Evolutionary conservation across 257 asterid genomes (phyloP), one percentile per base, ranked within the genome.

Genomic region (Leonotis leonurus): DNA sequence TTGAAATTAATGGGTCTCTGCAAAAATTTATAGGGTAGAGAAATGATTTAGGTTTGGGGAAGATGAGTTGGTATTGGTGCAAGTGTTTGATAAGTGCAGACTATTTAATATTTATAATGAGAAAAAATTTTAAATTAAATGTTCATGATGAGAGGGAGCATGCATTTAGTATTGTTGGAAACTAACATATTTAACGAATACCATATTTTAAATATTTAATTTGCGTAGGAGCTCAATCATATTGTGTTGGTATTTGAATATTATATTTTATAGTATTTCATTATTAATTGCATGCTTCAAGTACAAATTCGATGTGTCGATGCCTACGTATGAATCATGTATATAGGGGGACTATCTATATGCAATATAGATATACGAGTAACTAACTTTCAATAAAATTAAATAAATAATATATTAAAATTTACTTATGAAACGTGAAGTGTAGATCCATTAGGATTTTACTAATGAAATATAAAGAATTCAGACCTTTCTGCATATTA

Each of bases 71-170:
- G 68, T 44, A 49, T n/a, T 76, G 64, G 75, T 65, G 56, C n/a
- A n/a, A n/a, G n/a, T n/a, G n/a, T n/a, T 18, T 50, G 10, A 33
- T 51, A 40, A 16, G 3, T 18, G 54, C 29, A n/a, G 62, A 43
- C 44, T 5, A 18, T 17, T 9, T 1, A 70, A 26, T 65, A 67
- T 61, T 70, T 76, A 78, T 81, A 81, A 54, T 32, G 67, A 20
- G 72, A 73, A 75, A 20, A n/a, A n/a, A n/a, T n/a, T n/a, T n/a
- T n/a, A n/a, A n/a, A n/a, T n/a, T n/a, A n/a, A n/a, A 27, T 8
- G n/a, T n/a, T n/a, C n/a, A n/a, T 56, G 59, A 46, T 22, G 55
- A 26, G 70, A 49, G 62, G 40, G 56, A 16, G 12, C n/a, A n/a
- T n/a, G n/a, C n/a, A n/a, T n/a, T n/a, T n/a, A 6, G 8, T 41